Evolutionary conservation across 1,284 basidiomycete genomes (phyloP), one percentile per base, ranked within the genome.

Genomic region (Takashimella koratensis): DNA sequence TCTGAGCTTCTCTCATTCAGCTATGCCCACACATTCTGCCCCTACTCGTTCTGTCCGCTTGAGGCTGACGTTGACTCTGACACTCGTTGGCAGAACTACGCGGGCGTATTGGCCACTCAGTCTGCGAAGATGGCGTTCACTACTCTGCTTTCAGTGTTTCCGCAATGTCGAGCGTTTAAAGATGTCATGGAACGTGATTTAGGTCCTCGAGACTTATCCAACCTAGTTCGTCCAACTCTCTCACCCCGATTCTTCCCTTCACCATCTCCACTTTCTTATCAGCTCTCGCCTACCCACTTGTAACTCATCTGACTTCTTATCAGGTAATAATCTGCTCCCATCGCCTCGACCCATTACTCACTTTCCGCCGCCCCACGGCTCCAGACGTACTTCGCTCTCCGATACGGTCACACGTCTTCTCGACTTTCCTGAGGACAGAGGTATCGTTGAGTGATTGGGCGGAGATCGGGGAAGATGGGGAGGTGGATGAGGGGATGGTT

Each of bases 101-200:
- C 84, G 3, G 92, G 91, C 11, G 72, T 79, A 44, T 69, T 87
- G 13, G 76, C 76, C 27, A 86, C 86, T 3, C 76, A 82, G 45
- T 79, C 88, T 0, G 82, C 86, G 0, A 81, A 79, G 50, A 80
- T 86, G 22, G 80, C 95, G 39, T 70, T 87, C 5, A 74, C 80
- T 22, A 95, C 92, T 0, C 72, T 96, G 2, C 73, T 73, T 78
- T 59, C 79, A 69, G 64, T 82, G 67, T 93, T 95, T 70, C 79
- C 79, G 1, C 80, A 83, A 62, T 96, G 92, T 68, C 83, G 90
- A 20, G 85, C 81, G 1, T 91, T 93, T 78, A 84, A 87, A 59
- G 92, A 95, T 71, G 75, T 79, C 10, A 68, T 83, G 13, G 62
- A 62, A 36, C 50, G 44, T 3, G 45, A 57, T 45, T 56, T 36